Conservation (phyloP, 2,329 filamentous ascomycete species). For the Fusarium compactum region DNA sequence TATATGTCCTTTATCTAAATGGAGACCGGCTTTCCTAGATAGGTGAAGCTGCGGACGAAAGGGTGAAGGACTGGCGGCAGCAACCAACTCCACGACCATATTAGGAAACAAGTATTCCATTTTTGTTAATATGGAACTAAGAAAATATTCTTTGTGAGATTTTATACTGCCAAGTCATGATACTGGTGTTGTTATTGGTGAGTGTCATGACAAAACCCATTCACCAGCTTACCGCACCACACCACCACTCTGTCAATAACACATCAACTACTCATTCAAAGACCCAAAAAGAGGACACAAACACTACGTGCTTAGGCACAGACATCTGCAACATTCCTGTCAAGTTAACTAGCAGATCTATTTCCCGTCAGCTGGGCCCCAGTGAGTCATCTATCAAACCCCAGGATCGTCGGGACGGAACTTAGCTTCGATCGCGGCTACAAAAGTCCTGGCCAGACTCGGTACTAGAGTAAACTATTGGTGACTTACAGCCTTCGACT, state of each 20-base stretch:
- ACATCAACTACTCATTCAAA: neutral
- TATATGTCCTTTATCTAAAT: neutral
- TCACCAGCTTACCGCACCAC: neutral
- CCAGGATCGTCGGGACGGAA: neutral
- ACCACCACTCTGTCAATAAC: neutral
- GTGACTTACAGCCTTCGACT: neutral
- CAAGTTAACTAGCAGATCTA: neutral
- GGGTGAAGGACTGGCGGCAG: neutral
- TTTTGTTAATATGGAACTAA: accelerated
- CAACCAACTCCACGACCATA: neutral
- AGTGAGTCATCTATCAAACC: neutral
- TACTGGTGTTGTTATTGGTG: neutral
- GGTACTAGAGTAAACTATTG: neutral
- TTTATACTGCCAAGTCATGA: too few species aligned
- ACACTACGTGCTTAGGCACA: neutral
- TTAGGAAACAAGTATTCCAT: neutral
- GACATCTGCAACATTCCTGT: neutral
- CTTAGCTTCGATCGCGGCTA: neutral
- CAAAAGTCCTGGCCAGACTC: neutral
- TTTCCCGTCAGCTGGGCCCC: neutral
- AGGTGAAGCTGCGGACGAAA: neutral
- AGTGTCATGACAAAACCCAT: neutral
- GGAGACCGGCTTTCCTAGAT: neutral
- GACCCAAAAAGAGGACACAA: neutral
- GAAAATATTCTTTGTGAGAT: neutral